These are phyloP conservation scores for Pythium insidiosum DNA, from an alignment of 352 stramenopile genomes.

Conservation along the genomic window DNA sequence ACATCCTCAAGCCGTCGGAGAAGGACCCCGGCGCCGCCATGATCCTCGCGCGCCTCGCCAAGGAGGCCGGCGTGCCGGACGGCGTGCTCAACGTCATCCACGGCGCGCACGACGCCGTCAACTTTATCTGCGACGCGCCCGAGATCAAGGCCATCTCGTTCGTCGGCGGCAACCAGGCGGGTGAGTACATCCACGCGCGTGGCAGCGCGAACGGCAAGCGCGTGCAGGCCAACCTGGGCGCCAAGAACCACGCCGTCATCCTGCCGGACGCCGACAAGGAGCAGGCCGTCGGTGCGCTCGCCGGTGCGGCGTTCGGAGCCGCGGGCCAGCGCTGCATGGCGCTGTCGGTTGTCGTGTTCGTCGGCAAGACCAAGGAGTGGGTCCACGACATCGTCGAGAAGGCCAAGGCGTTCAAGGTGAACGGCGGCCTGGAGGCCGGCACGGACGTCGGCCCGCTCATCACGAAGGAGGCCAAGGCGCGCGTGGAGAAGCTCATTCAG, in stretches of 20 bases:
- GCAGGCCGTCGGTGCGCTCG: constrained; percentile 77
- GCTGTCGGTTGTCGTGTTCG: constrained; percentile 92
- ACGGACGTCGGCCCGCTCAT: constrained; percentile 88
- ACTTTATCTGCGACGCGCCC: constrained; percentile 93
- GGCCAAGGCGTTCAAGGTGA: constrained; percentile 89
- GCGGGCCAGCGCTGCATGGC: constrained; percentile 98
- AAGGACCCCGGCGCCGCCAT: constrained; percentile 88
- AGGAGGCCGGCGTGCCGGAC: constrained; percentile 90
- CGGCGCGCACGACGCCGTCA: constrained; percentile 85
- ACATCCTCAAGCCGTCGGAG: constrained; percentile 95
- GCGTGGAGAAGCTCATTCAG: constrained; percentile 87
- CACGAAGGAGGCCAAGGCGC: constrained; percentile 78
- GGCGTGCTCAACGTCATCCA: constrained; percentile 96
- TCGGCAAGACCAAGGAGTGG: constrained; percentile 92
- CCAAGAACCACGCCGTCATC: constrained; percentile 98
- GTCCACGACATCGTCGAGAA: constrained; percentile 88
- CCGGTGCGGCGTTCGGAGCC: constrained; percentile 93
- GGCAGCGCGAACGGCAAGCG: constrained; percentile 89
- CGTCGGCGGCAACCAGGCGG: constrained; percentile 90
- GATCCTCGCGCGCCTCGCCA: constrained; percentile 88
- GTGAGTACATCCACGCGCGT: constrained; percentile 92
- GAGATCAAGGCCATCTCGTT: constrained; percentile 96
- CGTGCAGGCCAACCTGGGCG: constrained; percentile 94
- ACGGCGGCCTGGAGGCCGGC: constrained; percentile 66
- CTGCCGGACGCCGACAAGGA: constrained; percentile 93